Evolutionary conservation across 768 basidiomycete genomes (phyloP).

Genomic region (Collybia sordida): DNA sequence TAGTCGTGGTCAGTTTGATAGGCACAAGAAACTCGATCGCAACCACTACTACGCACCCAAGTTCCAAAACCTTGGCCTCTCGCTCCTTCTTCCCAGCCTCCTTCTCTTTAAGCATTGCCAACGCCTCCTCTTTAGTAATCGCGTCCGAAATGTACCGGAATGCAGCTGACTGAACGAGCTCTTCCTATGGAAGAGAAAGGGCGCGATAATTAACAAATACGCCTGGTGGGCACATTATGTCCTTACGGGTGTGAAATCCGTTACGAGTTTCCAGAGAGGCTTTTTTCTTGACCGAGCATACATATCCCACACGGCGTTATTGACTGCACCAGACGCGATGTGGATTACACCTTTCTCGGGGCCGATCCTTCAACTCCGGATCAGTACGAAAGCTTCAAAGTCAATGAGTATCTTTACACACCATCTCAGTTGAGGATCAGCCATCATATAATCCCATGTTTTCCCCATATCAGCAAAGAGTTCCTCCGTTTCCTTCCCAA

Average conservation of each 20-base stretch:
- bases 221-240: neutral
- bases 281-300: slow-evolving; percentile 77
- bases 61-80: slow-evolving; percentile 69
- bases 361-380: slow-evolving; percentile 60
- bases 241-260: slow-evolving; percentile 78
- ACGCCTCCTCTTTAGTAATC: slow-evolving; percentile 88
- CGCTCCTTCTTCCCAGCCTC: slow-evolving; percentile 77
- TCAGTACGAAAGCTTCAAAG: neutral
- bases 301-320: slow-evolving; percentile 96
- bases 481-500: slow-evolving; percentile 76
- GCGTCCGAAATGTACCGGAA: slow-evolving; percentile 94
- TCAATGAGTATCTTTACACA: slow-evolving; percentile 26
- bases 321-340: slow-evolving; percentile 83
- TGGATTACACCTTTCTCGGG: slow-evolving; percentile 95
- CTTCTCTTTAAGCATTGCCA: slow-evolving; percentile 76
- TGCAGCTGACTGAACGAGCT: slow-evolving; percentile 71
- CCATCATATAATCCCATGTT: slow-evolving; percentile 54
- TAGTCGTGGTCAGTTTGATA: neutral
- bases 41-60: slow-evolving; percentile 45
- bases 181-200: slow-evolving; percentile 51
- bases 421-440: slow-evolving; percentile 93
- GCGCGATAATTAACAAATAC: neutral
- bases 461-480: slow-evolving; percentile 92
- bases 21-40: neutral
- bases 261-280: slow-evolving; percentile 91